Evolutionary conservation across 176 grass and related monocot species (phyloP).

Genomic region (Zizania latifolia): DNA sequence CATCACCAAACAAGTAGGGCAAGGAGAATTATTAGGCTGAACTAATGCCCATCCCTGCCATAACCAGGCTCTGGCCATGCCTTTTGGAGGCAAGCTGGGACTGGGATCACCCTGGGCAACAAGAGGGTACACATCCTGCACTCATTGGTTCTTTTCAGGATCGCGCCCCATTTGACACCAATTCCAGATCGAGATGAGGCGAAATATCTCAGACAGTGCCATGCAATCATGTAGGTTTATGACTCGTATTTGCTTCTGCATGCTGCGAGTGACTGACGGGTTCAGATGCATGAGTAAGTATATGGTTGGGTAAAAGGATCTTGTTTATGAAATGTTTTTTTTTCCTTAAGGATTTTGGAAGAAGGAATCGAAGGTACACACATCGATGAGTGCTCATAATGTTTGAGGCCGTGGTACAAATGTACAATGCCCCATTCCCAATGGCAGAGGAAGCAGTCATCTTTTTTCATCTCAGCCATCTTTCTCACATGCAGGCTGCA

Average conservation of each 20-base stretch:
- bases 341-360: too few species aligned
- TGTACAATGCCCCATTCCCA: constrained; percentile 28
- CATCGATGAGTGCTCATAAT: too few species aligned
- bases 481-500: neutral
- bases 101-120: neutral
- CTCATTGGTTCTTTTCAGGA: constrained; percentile 30
- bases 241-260: neutral
- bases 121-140: constrained; percentile 3
- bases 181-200: constrained; percentile 42
- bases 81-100: constrained; percentile 13
- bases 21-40: constrained; percentile 30
- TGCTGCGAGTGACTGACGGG: constrained; percentile 30
- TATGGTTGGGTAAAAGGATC: neutral
- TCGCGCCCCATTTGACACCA: constrained; percentile 32
- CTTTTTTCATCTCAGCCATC: neutral
- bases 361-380: neutral
- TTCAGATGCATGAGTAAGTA: neutral
- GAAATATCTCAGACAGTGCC: constrained; percentile 30
- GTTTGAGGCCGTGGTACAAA: too few species aligned
- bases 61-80: constrained; percentile 25
- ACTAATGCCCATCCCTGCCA: constrained; percentile 36
- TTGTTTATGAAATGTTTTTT: neutral
- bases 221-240: constrained; percentile 38
- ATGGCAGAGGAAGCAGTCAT: constrained; percentile 15
- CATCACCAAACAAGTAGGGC: constrained; percentile 5